These are phyloP conservation scores for Carex cristatella DNA, from an alignment of 176 grass and related monocot species.

Conservation along the genomic window DNA sequence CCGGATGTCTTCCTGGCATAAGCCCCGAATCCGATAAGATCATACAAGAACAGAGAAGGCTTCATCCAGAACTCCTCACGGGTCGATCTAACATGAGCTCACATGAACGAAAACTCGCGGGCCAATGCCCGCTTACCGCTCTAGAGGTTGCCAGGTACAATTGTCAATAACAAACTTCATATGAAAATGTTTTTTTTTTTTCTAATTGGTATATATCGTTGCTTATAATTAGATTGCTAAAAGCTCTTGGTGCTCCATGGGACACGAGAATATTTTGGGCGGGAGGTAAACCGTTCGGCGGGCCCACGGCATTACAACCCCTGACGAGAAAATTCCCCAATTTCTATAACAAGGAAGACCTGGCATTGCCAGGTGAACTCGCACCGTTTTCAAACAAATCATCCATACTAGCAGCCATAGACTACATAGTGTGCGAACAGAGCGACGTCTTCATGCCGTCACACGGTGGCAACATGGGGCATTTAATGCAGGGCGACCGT, in stretches of 20 bases:
- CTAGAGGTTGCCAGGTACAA: conserved; percentile 36
- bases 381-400: conserved; percentile 24
- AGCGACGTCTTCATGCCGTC: conserved; percentile 49
- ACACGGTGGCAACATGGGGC: conserved; percentile 52
- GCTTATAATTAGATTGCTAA: conserved; percentile 29
- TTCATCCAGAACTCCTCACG: conserved; percentile 42
- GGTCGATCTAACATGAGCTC: conserved; percentile 46
- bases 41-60: conserved; percentile 33
- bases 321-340: conserved; percentile 31
- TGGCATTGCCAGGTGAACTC: conserved; percentile 25
- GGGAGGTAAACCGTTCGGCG: conserved; percentile 38
- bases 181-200: not conserved
- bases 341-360: conserved; percentile 35
- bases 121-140: conserved; percentile 41
- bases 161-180: not conserved
- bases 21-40: conserved; percentile 20
- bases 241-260: conserved; percentile 32
- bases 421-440: conserved; percentile 50
- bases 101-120: conserved; percentile 41
- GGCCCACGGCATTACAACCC: not conserved
- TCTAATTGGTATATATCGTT: not conserved
- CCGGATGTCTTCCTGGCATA: conserved; percentile 37
- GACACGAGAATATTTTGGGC: conserved; percentile 45
- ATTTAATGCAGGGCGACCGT: conserved; percentile 33
- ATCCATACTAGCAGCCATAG: conserved; percentile 37